Evolutionary conservation across 495 filamentous ascomycete species (phyloP), one percentile per base, ranked within the genome.

Genomic region (Wilcoxina mikolae): DNA sequence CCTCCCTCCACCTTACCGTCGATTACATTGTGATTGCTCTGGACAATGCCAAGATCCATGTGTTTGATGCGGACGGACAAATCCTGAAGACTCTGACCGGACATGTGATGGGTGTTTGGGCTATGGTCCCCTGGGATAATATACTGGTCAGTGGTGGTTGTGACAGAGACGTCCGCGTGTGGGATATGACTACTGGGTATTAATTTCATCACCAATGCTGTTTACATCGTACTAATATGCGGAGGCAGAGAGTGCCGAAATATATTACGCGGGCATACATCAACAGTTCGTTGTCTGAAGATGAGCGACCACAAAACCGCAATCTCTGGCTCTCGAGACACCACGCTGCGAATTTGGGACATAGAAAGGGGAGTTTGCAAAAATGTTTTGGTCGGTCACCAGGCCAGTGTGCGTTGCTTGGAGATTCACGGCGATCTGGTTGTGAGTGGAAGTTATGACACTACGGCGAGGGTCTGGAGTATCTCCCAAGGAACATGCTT

Each of bases 81-180:
- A 79, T 85, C 54, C 82, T 87, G 65, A 87, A 85, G 68, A 95
- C 87, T 2, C 74, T 98, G 12, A 81, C 87, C 63, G 91, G 91
- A 25, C 91, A 98, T 69, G 84, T 95, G 33, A 98, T 98, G 91
- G 91, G 91, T 29, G 91, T 98, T 35, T 98, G 91, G 91, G 91
- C 91, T 18, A 96, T 98, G 90, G 88, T 98, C 51, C 93, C 91
- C 12, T 94, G 89, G 85, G 93, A 84, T 55, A 89, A 98, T 67
- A 85, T 84, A 52, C 73, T 98, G 54, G 93, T 98, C 47, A 95
- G 87, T 64, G 91, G 91, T 59, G 91, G 91, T 28, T 98, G 91
- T 68, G 91, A 98, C 68, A 78, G 91, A 49, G 93, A 98, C 68
- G 91, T 98, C 25, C 76, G 91, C 54, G 93, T 96, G 2, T 98